These are phyloP conservation scores for Citrus glauca DNA, from an alignment of 345 rosid species.

Conservation along the genomic window DNA sequence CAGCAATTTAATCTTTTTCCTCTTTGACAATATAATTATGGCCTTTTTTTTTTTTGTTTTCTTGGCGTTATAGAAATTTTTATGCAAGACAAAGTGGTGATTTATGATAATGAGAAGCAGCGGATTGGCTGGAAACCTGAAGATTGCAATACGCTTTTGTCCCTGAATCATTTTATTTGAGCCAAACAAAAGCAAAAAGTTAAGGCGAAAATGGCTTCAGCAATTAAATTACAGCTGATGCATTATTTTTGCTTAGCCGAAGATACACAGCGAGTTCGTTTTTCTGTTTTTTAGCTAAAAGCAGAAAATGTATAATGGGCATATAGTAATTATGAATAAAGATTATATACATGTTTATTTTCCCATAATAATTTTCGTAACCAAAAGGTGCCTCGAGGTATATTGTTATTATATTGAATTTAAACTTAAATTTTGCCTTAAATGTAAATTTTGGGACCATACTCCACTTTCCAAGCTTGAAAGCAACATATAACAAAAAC, in stretches of 20 bases:
- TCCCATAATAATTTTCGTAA: too few relatives aligned
- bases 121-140: conserved; percentile 46
- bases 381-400: too few relatives aligned
- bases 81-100: conserved; percentile 29
- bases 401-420: too few relatives aligned
- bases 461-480: too few relatives aligned
- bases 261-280: too few relatives aligned
- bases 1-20: neutral
- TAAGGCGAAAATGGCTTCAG: too few relatives aligned
- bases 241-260: too few relatives aligned
- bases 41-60: neutral
- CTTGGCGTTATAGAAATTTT: neutral
- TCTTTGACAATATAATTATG: neutral
- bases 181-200: too few relatives aligned
- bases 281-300: too few relatives aligned
- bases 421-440: too few relatives aligned
- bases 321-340: neutral
- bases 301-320: neutral
- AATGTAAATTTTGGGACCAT: too few relatives aligned
- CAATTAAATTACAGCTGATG: too few relatives aligned
- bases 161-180: neutral
- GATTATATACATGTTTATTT: neutral
- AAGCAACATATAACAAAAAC: neutral
- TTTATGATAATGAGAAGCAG: conserved; percentile 75
- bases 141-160: conserved; percentile 57